A percentile compares a stretch with the other conserved stretches of the same genome.
Conservation (phyloP, 768 basidiomycete species). For the Termitomyces sp. region DNA sequence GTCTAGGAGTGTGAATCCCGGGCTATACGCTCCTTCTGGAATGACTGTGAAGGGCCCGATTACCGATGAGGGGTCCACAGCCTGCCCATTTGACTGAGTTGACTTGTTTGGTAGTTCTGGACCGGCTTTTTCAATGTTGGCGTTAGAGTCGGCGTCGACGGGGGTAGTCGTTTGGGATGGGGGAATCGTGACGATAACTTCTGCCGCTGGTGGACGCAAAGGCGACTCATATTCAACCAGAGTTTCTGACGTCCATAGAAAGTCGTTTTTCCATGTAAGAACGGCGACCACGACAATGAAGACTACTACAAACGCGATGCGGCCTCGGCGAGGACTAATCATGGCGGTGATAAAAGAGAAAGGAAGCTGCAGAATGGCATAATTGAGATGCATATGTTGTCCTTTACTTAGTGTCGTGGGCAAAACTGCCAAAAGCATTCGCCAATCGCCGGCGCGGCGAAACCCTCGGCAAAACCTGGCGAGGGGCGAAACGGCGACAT, state of each 20-base stretch:
- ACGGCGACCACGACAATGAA: background rate
- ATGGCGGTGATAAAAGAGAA: background rate
- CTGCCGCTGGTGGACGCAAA: background rate
- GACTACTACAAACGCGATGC: background rate
- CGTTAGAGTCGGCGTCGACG: background rate
- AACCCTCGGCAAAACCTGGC: too few relatives aligned
- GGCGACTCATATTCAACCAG: background rate
- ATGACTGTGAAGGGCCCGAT: slow-evolving; percentile 21
- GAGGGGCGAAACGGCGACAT: too few relatives aligned
- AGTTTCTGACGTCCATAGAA: background rate
- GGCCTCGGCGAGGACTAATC: slow-evolving; percentile 9
- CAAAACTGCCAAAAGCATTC: too few relatives aligned
- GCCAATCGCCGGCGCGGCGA: too few relatives aligned
- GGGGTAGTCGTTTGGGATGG: background rate
- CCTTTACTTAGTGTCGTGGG: too few relatives aligned
- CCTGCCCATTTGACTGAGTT: background rate
- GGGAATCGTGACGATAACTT: background rate
- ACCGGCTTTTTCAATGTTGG: background rate
- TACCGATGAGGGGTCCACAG: background rate
- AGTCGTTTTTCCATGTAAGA: slow-evolving; percentile 9
- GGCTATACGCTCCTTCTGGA: slow-evolving; percentile 35
- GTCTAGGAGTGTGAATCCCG: slow-evolving; percentile 76
- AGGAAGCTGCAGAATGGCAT: too few relatives aligned
- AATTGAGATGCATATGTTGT: too few relatives aligned
- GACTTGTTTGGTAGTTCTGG: background rate